phyloP scores from a whole-genome alignment of 2,329 filamentous ascomycete species.

The Fusarium sp. region DNA sequence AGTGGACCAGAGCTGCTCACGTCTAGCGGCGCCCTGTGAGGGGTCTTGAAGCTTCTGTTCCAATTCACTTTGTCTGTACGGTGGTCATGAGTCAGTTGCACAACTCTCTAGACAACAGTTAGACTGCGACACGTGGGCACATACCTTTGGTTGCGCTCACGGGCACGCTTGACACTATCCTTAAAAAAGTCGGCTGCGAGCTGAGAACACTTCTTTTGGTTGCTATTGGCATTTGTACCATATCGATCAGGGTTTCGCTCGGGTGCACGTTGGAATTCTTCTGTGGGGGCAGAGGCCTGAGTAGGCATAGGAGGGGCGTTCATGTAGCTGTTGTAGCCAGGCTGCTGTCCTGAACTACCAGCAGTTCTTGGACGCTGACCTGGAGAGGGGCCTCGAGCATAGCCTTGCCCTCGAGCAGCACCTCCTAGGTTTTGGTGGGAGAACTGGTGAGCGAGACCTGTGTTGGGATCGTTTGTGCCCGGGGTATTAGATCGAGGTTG shows the following conservation, averaged over 20 bases:
- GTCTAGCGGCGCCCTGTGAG: conserved; percentile 78
- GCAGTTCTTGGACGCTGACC: conserved; percentile 86
- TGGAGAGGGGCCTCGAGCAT: conserved; percentile 76
- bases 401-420: conserved; percentile 76
- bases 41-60: conserved; percentile 87
- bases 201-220: conserved; percentile 77
- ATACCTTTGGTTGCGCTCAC: conserved; percentile 94
- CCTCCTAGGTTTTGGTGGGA: conserved; percentile 93
- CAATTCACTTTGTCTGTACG: conserved; percentile 84
- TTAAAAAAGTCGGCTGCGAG: conserved; percentile 94
- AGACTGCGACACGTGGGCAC: conserved; percentile 42
- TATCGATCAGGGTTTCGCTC: conserved; percentile 90
- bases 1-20: conserved; percentile 86
- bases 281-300: conserved; percentile 69
- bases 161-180: conserved; percentile 95
- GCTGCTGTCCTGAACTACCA: conserved; percentile 73
- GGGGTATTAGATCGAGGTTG: conserved; percentile 69
- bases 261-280: conserved; percentile 82
- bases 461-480: conserved; percentile 83
- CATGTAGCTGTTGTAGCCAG: conserved; percentile 74
- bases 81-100: conserved; percentile 22
- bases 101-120: background rate
- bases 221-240: conserved; percentile 72
- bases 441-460: conserved; percentile 93
- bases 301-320: conserved; percentile 74